Evolutionary conservation across 352 stramenopile species (phyloP), one percentile per base, ranked within the genome.

Genomic region (Pilasporangium apinafurcum): DNA sequence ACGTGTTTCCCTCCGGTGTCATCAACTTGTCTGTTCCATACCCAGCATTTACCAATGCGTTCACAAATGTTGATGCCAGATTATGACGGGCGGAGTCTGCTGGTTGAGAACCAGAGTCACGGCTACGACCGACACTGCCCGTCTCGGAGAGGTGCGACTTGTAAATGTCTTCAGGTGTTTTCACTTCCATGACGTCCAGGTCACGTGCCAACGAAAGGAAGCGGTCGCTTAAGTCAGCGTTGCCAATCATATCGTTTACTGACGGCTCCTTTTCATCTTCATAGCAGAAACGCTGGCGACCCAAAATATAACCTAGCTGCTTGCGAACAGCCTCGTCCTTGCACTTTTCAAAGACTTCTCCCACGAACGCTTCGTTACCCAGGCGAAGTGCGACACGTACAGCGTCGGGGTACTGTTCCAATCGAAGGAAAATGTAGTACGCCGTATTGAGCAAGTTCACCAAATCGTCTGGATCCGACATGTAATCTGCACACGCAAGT

Each of bases 101-200:
- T 14, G 79, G 75, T 48, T 96, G 76, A 3, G 74, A 54, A 25
- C 78, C 66, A 2, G 74, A 79, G 48, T 94, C 78, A 20, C 78
- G 75, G 31, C 63, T 66, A 21, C 76, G 74, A 10, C 74, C 67
- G n/a, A 92, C 61, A 46, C 69, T 85, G 59, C 88, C 69, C 10
- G 95, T 98, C 67, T 99, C 96, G 13, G 95, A 96, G 48, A 99
- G 67, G 68, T 99, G 96, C 54, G 88, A 98, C 73, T 99, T 99
- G 91, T 99, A 99, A 64, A 99, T 99, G 58, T 99, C 96, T 68
- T 97, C 83, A 1, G 87, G 88, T 9, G 94, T 98, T 67, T 98
- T 98, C 9, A 95, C 68, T 53, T 99, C 96, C 56, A 98, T 74
- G 4, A 99, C 95, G 48, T 98, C 95, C 26, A 99, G 66, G 69